Conservation (phyloP, 768 basidiomycete species). For the Hygrophorus russula region DNA sequence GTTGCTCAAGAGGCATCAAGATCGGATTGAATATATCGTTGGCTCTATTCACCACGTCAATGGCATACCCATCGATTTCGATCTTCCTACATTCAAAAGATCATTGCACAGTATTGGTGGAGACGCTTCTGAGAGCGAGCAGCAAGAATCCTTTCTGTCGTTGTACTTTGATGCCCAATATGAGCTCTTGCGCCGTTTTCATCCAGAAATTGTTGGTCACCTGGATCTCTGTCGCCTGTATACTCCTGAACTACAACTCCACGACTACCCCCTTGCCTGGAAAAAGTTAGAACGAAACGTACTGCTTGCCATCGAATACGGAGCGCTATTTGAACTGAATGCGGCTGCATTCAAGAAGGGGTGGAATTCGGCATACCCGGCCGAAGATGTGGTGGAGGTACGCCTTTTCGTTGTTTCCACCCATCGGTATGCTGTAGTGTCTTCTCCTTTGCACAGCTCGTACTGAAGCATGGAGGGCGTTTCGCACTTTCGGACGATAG, state of each 20-base stretch:
- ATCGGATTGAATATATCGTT: slow-evolving; percentile 75
- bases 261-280: slow-evolving; percentile 49
- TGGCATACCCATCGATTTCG: slow-evolving; percentile 86
- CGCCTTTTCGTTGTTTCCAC: slow-evolving; percentile 9
- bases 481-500: slow-evolving; percentile 93
- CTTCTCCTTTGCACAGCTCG: slow-evolving; percentile 37
- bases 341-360: slow-evolving; percentile 88
- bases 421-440: not conserved
- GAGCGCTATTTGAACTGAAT: slow-evolving; percentile 89
- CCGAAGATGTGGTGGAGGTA: slow-evolving; percentile 64
- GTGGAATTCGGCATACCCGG: slow-evolving; percentile 83
- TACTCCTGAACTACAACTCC: slow-evolving; percentile 46
- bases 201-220: slow-evolving; percentile 88
- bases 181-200: slow-evolving; percentile 53
- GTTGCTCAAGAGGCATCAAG: slow-evolving; percentile 38
- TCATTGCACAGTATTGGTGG: slow-evolving; percentile 37
- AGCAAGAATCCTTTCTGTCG: slow-evolving; percentile 38
- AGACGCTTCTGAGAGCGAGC: slow-evolving; percentile 15
- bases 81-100: slow-evolving; percentile 53
- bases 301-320: slow-evolving; percentile 59
- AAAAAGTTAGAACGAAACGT: slow-evolving; percentile 68
- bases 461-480: slow-evolving; percentile 56
- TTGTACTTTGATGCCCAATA: slow-evolving; percentile 84
- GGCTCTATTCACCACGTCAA: slow-evolving; percentile 91
- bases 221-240: slow-evolving; percentile 89